phyloP scores from a whole-genome alignment of 2,329 filamentous ascomycete species.

The Onygenales sp. region DNA sequence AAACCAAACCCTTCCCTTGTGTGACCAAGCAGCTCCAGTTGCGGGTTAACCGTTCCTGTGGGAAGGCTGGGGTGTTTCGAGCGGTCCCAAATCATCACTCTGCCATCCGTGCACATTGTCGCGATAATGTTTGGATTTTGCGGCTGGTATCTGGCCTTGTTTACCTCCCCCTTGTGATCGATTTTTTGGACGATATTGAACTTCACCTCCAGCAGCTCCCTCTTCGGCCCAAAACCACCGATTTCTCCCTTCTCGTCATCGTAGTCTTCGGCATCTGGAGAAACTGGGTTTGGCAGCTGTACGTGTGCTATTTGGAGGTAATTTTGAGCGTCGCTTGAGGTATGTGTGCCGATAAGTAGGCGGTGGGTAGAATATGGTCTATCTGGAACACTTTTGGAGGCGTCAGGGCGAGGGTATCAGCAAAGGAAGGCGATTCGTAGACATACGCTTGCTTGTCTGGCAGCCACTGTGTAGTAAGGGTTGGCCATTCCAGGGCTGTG shows the following conservation, averaged over 20 bases:
- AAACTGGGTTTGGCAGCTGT: slow-evolving; percentile 71
- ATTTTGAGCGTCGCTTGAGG: slow-evolving; percentile 73
- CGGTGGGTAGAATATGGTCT: slow-evolving; percentile 84
- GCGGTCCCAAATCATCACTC: slow-evolving; percentile 87
- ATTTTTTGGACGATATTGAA: slow-evolving; percentile 94
- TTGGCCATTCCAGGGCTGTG: slow-evolving; percentile 93
- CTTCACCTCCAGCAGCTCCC: slow-evolving; percentile 61
- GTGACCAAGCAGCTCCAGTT: slow-evolving; percentile 80
- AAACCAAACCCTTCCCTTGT: slow-evolving; percentile 83
- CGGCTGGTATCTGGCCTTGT: slow-evolving; percentile 95
- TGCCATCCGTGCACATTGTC: slow-evolving; percentile 79
- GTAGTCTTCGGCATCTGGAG: slow-evolving; percentile 66
- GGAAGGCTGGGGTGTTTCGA: slow-evolving; percentile 83
- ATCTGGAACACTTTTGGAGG: slow-evolving; percentile 52
- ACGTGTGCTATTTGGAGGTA: slow-evolving; percentile 92
- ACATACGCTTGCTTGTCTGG: slow-evolving; percentile 75
- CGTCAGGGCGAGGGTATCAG: not conserved
- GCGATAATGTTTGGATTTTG: slow-evolving; percentile 96
- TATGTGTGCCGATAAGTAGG: slow-evolving; percentile 88
- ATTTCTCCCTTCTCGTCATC: slow-evolving; percentile 89
- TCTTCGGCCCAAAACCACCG: slow-evolving; percentile 74
- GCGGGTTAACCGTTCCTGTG: slow-evolving; percentile 63
- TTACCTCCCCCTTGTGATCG: slow-evolving; percentile 91
- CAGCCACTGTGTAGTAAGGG: slow-evolving; percentile 95
- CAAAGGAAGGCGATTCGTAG: slow-evolving; percentile 1